Evolutionary conservation across 768 basidiomycete species (phyloP), one percentile per base, ranked within the genome.

Genomic region (Baorangia bicolor): DNA sequence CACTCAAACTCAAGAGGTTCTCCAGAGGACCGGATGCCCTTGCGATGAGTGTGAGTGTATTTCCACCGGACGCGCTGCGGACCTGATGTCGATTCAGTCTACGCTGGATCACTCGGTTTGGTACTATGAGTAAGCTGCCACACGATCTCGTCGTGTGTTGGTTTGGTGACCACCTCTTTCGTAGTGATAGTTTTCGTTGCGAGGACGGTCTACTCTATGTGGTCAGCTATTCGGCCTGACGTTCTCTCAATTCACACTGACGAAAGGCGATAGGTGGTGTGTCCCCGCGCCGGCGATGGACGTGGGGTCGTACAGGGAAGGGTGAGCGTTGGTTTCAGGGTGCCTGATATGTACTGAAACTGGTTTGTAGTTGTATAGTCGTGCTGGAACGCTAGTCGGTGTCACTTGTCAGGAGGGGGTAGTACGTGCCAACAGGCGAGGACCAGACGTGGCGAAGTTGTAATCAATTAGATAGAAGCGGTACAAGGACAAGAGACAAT

Each of bases 321-420:
- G 70, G 90, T 90, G 65, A 60, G 83, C 70, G 13, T 35, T 49
- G n/a, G 20, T 16, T 18, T 64, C 37, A 14, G 49, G 51, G 49
- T 39, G 38, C 3, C 5, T 23, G 53, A 30, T n/a, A 16, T 21
- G 44, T 35, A 13, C 63, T 67, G 44, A 62, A 49, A 21, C 16
- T 39, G 44, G 44, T 53, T 30, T 39, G 56, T 37, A 92, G 88
- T 72, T 92, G 65, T 92, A 87, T 67, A 84, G 84, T n/a, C 82
- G 77, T 27, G 68, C 71, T 25, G 90, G 90, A 9, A 79, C 66
- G 7, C 73, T 92, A 13, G 78, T 92, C 25, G 91, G 90, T n/a
- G 82, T 89, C 13, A 85, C 82, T 28, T 83, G 87, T 25, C 91
- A 93, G 67, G 91, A 92, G 74, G 91, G 90, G 7, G 86, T 90